A percentile compares a stretch with the other conserved stretches of the same genome.
phyloP scores from a whole-genome alignment of 768 basidiomycete genomes.

The Tricholoma saponaceum region DNA sequence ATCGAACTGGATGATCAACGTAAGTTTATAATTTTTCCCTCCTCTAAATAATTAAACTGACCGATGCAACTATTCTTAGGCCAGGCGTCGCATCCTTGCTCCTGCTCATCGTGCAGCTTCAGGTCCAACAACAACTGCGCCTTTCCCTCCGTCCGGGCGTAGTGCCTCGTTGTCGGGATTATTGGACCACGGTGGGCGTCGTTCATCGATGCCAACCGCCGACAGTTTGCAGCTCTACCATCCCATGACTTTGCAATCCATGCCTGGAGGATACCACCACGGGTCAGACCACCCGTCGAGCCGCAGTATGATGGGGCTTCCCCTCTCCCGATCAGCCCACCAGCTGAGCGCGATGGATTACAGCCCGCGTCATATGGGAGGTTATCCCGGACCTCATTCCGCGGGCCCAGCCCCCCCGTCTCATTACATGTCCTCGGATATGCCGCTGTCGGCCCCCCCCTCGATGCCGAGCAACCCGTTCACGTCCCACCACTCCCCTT shows the following conservation, averaged over 20 bases:
- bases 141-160: constrained; percentile 55
- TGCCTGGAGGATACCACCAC: constrained; percentile 35
- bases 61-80: constrained; percentile 37
- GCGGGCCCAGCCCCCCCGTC: constrained; percentile 31
- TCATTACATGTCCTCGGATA: constrained; percentile 35
- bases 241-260: constrained; percentile 71
- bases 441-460: constrained; percentile 51
- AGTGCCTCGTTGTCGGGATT: constrained; percentile 38
- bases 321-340: constrained; percentile 29
- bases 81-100: constrained; percentile 77
- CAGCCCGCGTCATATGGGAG: constrained; percentile 31
- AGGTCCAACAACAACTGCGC: constrained; percentile 74
- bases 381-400: constrained; percentile 39
- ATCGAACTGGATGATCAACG: constrained; percentile 94
- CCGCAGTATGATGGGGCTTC: constrained; percentile 45
- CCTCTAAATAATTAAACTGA: constrained; percentile 7
- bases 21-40: constrained; percentile 21
- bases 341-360: constrained; percentile 34
- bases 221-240: constrained; percentile 74
- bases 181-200: constrained; percentile 44
- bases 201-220: constrained; percentile 61
- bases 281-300: constrained; percentile 40
- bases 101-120: constrained; percentile 75
- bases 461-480: constrained; percentile 45
- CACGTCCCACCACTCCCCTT: constrained; percentile 26